Evolutionary conservation across 176 grass and related monocot genomes (phyloP).

Genomic region (Guadua angustifolia): DNA sequence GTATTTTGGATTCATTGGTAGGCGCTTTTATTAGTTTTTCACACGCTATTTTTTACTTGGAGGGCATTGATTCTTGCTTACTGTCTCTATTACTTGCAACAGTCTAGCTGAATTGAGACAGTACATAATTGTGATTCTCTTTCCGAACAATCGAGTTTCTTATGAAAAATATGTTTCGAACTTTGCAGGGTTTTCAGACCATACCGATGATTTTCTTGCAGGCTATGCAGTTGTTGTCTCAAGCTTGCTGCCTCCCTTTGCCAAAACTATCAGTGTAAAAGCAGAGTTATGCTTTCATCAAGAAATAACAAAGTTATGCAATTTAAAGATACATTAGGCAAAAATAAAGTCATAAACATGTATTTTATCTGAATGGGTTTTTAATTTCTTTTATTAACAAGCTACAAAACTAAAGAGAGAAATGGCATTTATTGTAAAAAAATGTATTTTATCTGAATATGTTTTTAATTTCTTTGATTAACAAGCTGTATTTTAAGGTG

Average conservation of each 20-base stretch:
- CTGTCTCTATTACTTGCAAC: neutral
- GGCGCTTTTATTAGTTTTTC: neutral
- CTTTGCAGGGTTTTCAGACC: constrained; percentile 36
- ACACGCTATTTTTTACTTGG: neutral
- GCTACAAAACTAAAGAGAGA: neutral
- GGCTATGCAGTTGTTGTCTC: constrained; percentile 96
- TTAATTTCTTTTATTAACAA: too few species aligned
- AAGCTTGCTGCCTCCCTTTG: constrained; percentile 95
- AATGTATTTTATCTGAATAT: neutral
- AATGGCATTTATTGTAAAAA: neutral
- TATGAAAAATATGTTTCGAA: constrained; percentile 25
- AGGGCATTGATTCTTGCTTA: neutral
- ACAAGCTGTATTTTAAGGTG: constrained; percentile 4
- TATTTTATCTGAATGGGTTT: too few species aligned
- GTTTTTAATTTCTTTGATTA: neutral
- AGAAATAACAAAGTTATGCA: constrained; percentile 34
- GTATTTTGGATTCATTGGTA: neutral
- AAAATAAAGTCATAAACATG: constrained; percentile 8
- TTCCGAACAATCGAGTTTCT: neutral
- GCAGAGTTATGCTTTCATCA: constrained; percentile 14
- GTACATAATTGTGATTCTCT: neutral
- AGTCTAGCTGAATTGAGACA: neutral
- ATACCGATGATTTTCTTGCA: constrained; percentile 94
- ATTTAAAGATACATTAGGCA: neutral
- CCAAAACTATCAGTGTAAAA: constrained; percentile 70